A percentile compares a stretch with the other conserved stretches of the same genome.
Evolutionary conservation across 2,329 filamentous ascomycete species (phyloP).

Genomic region (Ceratocystis variospora): DNA sequence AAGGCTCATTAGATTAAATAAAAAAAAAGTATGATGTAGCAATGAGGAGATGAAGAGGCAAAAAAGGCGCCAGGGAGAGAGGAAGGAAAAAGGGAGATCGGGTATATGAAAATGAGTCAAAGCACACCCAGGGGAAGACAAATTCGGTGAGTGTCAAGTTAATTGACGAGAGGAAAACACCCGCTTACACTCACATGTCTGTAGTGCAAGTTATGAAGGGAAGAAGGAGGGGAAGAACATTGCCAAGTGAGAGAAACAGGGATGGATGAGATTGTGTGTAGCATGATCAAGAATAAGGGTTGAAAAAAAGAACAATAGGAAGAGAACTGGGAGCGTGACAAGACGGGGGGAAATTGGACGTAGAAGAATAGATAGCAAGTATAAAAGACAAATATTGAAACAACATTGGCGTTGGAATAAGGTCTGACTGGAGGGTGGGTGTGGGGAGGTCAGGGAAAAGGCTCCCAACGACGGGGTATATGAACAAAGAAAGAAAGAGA

Average conservation of each 20-base stretch:
- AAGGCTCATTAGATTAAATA: neutral
- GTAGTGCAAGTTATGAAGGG: no score
- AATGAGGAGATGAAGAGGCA: neutral
- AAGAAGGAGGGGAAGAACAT: neutral
- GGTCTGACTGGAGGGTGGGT: neutral
- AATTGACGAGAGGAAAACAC: no score
- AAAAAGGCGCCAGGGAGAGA: neutral
- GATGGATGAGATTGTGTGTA: neutral
- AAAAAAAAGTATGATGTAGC: neutral
- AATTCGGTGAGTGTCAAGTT: no score
- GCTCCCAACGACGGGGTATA: conserved; percentile 17
- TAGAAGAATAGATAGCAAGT: conserved; percentile 7
- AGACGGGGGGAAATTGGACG: neutral
- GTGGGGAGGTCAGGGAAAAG: neutral
- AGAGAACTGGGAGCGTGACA: neutral
- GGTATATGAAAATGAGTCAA: neutral
- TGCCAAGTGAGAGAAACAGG: neutral
- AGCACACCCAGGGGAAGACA: neutral
- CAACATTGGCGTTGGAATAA: neutral
- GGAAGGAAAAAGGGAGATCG: neutral
- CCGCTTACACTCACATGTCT: no score
- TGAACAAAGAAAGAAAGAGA: conserved; percentile 16
- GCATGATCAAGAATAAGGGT: neutral
- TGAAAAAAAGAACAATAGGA: neutral
- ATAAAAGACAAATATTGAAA: conserved; percentile 1